phyloP scores from a whole-genome alignment of 2,329 filamentous ascomycete genomes.

The Xylaria sp. region DNA sequence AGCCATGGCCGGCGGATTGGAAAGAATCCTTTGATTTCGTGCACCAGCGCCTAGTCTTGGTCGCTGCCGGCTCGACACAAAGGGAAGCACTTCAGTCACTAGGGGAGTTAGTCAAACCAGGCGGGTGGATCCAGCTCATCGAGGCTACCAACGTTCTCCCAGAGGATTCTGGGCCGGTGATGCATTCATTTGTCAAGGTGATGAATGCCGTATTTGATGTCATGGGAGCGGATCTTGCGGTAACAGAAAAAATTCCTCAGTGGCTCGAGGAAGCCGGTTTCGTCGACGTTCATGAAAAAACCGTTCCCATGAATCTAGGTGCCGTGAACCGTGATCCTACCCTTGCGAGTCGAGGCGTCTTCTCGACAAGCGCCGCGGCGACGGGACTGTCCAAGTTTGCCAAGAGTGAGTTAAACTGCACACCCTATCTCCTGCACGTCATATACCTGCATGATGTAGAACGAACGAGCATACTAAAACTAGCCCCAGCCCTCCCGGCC shows the following conservation, averaged over 20 bases:
- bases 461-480: background rate
- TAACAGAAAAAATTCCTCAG: conserved; percentile 2
- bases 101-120: conserved; percentile 9
- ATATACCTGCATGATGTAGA: background rate
- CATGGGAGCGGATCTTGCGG: conserved; percentile 10
- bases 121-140: conserved; percentile 27
- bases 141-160: conserved; percentile 18
- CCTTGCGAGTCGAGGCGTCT: conserved; percentile 14
- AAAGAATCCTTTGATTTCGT: conserved; percentile 15
- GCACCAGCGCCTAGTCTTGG: conserved; percentile 21
- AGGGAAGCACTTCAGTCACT: conserved; percentile 7
- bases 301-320: conserved; percentile 15
- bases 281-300: conserved; percentile 6
- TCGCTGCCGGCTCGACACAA: conserved; percentile 11
- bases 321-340: conserved; percentile 4
- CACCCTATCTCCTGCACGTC: too few species aligned
- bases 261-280: conserved; percentile 25
- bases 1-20: conserved; percentile 16
- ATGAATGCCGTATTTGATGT: conserved; percentile 14
- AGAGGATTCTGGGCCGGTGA: conserved; percentile 10
- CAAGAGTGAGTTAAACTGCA: conserved; percentile 21
- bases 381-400: background rate
- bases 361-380: conserved; percentile 13
- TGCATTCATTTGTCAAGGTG: conserved; percentile 14
- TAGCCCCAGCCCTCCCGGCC: background rate